Conservation (phyloP, 176 grass and related monocot genomes). For the Olyra latifolia region DNA sequence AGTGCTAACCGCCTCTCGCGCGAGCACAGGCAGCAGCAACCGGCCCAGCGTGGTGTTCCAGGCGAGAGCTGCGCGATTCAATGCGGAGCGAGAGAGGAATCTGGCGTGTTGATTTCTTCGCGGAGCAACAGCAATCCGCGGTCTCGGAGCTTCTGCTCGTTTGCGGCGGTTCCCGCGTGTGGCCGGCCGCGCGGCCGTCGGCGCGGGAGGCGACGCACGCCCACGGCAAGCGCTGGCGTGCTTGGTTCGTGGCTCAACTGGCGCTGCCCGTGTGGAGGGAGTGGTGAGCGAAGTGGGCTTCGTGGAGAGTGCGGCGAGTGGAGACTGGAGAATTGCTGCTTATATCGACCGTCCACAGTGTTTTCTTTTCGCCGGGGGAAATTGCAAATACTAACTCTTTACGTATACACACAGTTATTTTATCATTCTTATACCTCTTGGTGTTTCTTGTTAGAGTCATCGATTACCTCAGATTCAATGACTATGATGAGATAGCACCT, state of each 20-base stretch:
- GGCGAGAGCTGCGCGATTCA: conserved; percentile 25
- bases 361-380: not conserved
- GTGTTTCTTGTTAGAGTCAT: no score
- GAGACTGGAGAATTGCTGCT: conserved; percentile 16
- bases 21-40: not conserved
- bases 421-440: no score
- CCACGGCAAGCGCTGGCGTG: not conserved
- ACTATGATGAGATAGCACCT: no score
- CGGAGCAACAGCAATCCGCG: not conserved
- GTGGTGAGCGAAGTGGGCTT: conserved; percentile 1
- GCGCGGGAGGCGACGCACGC: conserved; percentile 27
- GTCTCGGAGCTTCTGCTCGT: not conserved
- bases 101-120: not conserved
- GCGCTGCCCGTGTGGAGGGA: not conserved
- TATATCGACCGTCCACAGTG: conserved; percentile 31
- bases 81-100: conserved; percentile 15
- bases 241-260: conserved; percentile 3
- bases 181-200: conserved; percentile 1
- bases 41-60: not conserved
- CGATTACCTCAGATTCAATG: no score
- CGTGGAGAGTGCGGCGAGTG: not conserved
- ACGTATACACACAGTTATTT: no score
- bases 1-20: not conserved
- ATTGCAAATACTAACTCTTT: no score
- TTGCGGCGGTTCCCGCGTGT: not conserved